Base-by-base conservation (phyloP, 805 yeast species). In the Ogataea paradorogensis region DNA sequence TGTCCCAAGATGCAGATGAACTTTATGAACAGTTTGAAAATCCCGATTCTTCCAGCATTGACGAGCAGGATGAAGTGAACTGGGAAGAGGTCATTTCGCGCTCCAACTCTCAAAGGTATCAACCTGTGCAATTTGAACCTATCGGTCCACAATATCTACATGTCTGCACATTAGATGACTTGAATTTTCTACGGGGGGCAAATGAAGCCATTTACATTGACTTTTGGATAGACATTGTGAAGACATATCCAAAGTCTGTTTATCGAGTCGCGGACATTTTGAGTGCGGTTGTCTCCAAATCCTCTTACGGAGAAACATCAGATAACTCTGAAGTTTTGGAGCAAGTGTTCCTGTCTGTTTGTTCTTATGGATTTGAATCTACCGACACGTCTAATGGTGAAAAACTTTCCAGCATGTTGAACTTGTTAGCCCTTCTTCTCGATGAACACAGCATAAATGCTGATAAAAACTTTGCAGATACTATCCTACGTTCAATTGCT, bases 401-500 rank as follows among this genome's bases (percentile, higher is more conserved):
- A 7, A 53, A 55, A 13, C 50, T 74, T 3, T 64, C 76, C 0
- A 59, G 73, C 1, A 58, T 72, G 46, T 53, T 73, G 5, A 64
- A 66, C 20, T 54, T 75, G 18, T 67, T 73, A 40, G 71, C 74
- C 11, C 58, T 61, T 4, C 51, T 74, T n/a, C 29, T 73, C 4
- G 64, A 64, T 33, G 70, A 71, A 28, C 60, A 61, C 10, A 46
- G 57, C 1, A 59, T 71, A 4, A 67, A 66, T 35, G 63, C 61
- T 18, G 62, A 63, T 10, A 50, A 65, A 11, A 61, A 59, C 11
- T 48, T 63, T 1, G 45, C 71, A 10, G 66, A 64, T 7, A 54
- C 57, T 7, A 70, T 74, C 40, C 44, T 70, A 3, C 33, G 48
- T 0, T 67, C 66, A 25, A 53, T 78, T 22, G 52, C 62, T 9